Conservation (phyloP, 2,329 filamentous ascomycete genomes). For the Myriangium duriaei region DNA sequence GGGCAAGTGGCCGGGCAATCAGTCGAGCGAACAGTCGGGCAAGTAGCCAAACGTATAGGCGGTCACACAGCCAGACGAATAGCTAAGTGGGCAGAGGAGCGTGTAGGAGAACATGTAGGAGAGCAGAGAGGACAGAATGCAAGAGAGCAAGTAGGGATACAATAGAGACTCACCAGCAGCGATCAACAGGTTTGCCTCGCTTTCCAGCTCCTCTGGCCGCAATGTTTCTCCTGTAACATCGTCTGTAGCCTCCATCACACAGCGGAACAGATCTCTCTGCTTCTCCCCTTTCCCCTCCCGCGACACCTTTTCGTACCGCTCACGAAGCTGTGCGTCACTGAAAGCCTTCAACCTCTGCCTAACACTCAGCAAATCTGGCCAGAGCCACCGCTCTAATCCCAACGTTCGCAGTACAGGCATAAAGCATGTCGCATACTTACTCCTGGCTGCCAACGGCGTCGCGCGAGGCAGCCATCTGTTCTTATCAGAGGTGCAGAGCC, state of each 20-base stretch:
- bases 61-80: no score
- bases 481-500: neutral
- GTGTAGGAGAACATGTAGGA: no score
- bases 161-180: no score
- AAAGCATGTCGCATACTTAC: constrained; percentile 2
- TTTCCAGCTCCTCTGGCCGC: neutral
- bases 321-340: constrained; percentile 1
- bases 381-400: constrained; percentile 1
- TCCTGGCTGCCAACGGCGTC: neutral
- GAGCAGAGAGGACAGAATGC: no score
- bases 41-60: no score
- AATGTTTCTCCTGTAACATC: neutral
- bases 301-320: no score
- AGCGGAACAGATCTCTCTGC: constrained; percentile 3
- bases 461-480: constrained; percentile 1
- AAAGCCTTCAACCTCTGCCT: neutral
- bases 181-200: constrained; percentile 1
- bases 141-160: no score
- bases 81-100: no score
- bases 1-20: no score
- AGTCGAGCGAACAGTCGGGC: no score
- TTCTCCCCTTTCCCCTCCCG: constrained; percentile 1
- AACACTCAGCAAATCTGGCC: neutral
- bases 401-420: constrained; percentile 1
- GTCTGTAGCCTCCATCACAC: neutral